Evolutionary conservation across 129 eudicot species (phyloP), one percentile per base, ranked within the genome.

Genomic region (Silybum marianum): DNA sequence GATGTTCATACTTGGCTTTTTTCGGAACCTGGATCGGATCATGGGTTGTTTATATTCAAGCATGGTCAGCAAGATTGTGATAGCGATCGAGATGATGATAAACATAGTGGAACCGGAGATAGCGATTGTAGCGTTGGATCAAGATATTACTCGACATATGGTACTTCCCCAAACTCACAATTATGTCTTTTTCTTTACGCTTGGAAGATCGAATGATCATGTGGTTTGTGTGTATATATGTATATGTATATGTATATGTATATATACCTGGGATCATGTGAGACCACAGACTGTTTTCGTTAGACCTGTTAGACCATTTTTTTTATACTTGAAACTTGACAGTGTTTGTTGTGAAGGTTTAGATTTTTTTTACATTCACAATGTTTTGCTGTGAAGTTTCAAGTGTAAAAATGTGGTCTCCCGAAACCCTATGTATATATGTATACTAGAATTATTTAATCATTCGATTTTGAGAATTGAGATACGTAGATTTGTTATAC

Each of bases 1-100:
- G 98, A 95, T 6, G 98, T 95, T 30, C 87, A 88, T 28, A 85
- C 92, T 0, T 95, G 99, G 98, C 71, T 95, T 54, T 95, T 95
- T 70, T 88, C 87, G 76, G 76, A 68, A 18, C 92, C 97, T 1
- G 97, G 98, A 2, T 71, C 88, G 1, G 81, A 75, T 73, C 90
- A 90, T 19, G 99, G 97, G 25, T 77, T 88, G 82, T 92, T 95
- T 71, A 92, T 92, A 3, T 95, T 92, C 80, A 95, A 89, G 74
- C 97, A 94, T 3, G 94, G 85, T 77, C 67, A 23, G 23, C 85
- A 0, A 94, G 83, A 58, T 3, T 38, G 69, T 0, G 90, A 87
- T 2, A 60, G 78, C 3, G 92, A 89, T 6, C 80, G 69, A 25
- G 90, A 89, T 23, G 92, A 87, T 3, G 82, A 77, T 42, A 83